Percentiles rank a stretch among this genome's conserved stretches.
These are phyloP conservation scores for Phellopilus nigrolimitatus DNA, from an alignment of 1,284 basidiomycete genomes.

Conservation along the genomic window DNA sequence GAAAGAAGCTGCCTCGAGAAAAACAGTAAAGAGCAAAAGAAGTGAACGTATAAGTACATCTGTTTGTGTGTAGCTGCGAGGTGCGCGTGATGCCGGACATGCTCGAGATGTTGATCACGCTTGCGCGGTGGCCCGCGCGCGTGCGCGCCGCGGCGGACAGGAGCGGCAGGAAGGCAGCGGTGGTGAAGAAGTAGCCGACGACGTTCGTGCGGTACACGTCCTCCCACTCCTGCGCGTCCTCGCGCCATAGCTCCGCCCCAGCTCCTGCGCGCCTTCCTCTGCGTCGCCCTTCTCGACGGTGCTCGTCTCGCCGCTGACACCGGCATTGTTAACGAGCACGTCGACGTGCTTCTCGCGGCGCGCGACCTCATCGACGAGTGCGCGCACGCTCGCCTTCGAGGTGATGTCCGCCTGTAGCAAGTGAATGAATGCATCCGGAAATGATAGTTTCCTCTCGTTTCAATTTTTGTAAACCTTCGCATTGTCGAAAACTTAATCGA, in stretches of 20 bases:
- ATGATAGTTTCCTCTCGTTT: too few relatives aligned
- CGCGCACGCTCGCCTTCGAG: slow-evolving; percentile 32
- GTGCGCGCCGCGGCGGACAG: slow-evolving; percentile 30
- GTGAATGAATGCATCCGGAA: too few relatives aligned
- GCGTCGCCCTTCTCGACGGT: slow-evolving; percentile 32
- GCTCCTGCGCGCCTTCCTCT: slow-evolving; percentile 28
- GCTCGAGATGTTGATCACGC: slow-evolving; percentile 35
- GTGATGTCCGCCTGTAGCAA: slow-evolving; percentile 33
- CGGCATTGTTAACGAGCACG: slow-evolving; percentile 37
- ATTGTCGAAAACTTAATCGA: too few relatives aligned
- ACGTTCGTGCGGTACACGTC: slow-evolving; percentile 35
- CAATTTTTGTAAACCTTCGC: too few relatives aligned
- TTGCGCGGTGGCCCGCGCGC: slow-evolving; percentile 26
- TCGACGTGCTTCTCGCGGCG: slow-evolving; percentile 34
- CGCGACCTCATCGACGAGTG: slow-evolving; percentile 30
- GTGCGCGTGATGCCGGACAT: slow-evolving; percentile 36
- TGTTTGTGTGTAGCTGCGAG: slow-evolving; percentile 36
- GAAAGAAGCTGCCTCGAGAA: too few relatives aligned
- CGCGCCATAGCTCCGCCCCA: slow-evolving; percentile 32
- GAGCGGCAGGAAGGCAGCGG: slow-evolving; percentile 36
- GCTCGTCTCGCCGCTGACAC: slow-evolving; percentile 29
- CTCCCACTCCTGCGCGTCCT: slow-evolving; percentile 33
- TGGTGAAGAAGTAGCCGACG: slow-evolving; percentile 35
- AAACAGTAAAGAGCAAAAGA: too few relatives aligned
- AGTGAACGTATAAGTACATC: too few relatives aligned